Base-by-base conservation (phyloP, 805 yeast species). In the Wickerhamomyces mucosus region DNA sequence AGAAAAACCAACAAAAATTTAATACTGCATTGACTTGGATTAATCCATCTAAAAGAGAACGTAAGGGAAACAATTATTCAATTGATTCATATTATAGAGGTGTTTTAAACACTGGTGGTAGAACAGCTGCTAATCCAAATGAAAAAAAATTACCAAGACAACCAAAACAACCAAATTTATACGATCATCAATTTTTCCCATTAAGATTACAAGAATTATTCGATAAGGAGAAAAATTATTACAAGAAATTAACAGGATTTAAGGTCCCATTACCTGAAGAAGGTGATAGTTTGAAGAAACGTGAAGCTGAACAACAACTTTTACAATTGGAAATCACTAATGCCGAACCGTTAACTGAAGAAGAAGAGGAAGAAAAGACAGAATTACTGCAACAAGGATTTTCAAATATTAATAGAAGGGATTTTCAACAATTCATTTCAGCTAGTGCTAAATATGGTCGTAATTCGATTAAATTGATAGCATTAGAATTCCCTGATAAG, bases 111-210 rank as follows among this genome's bases (percentile, higher is more conserved):
- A 71, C 85, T 2, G 85, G 89, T 6, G 75, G 80, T 28, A 65
- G 81, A 45, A 51, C 76, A 0, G 16, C 26, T 13, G 16, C 26
- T 13, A 23, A 23, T 7, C 6, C 26, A 13, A 45, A 51, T 7
- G 51, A 62, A 32, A 60, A 61, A 31, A 63, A 70, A 8, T 80
- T 78, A 2, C 92, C 94, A 13, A 72, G 70, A 39, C 83, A 94
- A 27, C 96, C 97, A 22, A 84, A 79, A 49, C 92, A 84, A 45
- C 61, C 82, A 38, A 76, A 75, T 36, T 64, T 84, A 24, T 83
- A 80, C 50, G 95, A 92, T 50, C 96, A 88, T 56, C 98, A 92
- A 56, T 84, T 92, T 46, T 83, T 70, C 53, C 85, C 95, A 1
- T 67, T 77, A n/a, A 69, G 81, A 49, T 59, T 92, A 28, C 65